Percentiles rank a stretch among this genome's conserved stretches.
Evolutionary conservation across 192 early-diverging fungal genomes (phyloP).

Genomic region (Helicostylum pulchrum): DNA sequence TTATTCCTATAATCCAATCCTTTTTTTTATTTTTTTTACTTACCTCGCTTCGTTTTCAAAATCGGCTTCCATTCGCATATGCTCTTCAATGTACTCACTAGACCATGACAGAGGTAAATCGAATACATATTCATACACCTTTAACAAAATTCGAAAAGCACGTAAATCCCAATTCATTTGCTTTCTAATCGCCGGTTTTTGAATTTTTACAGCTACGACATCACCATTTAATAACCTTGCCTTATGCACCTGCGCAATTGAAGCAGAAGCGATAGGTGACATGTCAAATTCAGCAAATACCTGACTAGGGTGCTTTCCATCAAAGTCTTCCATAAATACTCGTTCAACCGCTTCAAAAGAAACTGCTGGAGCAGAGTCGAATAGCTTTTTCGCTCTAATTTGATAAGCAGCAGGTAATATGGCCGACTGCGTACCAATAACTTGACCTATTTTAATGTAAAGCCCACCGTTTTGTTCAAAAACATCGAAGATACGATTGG

Average conservation of each 20-base stretch:
- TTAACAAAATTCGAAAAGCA: slow-evolving; percentile 59
- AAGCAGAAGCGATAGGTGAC: slow-evolving; percentile 78
- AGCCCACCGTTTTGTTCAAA: slow-evolving; percentile 84
- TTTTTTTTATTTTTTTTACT: not conserved
- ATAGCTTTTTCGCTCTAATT: slow-evolving; percentile 60
- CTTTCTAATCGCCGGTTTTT: slow-evolving; percentile 81
- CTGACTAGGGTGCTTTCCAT: slow-evolving; percentile 46
- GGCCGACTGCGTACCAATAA: slow-evolving; percentile 63
- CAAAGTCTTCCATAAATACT: slow-evolving; percentile 70
- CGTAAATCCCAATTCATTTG: slow-evolving; percentile 87
- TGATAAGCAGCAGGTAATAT: slow-evolving; percentile 63
- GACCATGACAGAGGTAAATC: slow-evolving; percentile 81
- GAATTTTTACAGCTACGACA: slow-evolving; percentile 87
- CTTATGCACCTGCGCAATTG: slow-evolving; percentile 94
- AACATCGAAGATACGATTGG: slow-evolving; percentile 67
- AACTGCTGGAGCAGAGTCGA: slow-evolving; percentile 80
- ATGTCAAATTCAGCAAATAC: slow-evolving; percentile 72
- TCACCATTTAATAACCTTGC: slow-evolving; percentile 66
- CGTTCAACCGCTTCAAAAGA: slow-evolving; percentile 57
- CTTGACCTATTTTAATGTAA: slow-evolving; percentile 89
- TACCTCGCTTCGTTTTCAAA: slow-evolving; percentile 79
- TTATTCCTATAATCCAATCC: not conserved
- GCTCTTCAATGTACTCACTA: slow-evolving; percentile 65
- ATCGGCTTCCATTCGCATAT: slow-evolving; percentile 81
- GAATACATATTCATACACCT: slow-evolving; percentile 72